Conservation (phyloP, 352 stramenopile genomes). For the Pythium folliculosum region DNA sequence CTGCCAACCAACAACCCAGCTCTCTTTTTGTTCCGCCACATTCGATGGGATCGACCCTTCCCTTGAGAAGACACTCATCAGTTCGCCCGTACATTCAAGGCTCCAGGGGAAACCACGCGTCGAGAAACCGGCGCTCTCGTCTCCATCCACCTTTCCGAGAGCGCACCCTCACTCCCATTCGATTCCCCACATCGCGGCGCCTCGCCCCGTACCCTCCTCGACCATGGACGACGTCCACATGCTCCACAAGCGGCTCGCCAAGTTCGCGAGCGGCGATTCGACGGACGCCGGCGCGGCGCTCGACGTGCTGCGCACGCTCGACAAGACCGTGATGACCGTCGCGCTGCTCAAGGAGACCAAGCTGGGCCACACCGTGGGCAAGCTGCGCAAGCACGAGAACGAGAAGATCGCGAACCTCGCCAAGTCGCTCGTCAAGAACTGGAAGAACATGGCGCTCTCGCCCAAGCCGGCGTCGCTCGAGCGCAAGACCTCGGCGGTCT, state of each 20-base stretch:
- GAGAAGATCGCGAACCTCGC: conserved; percentile 76
- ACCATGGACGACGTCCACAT: conserved; percentile 72
- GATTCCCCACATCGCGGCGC: neutral
- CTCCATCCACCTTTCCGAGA: conserved; percentile 4
- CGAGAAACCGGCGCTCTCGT: conserved; percentile 1
- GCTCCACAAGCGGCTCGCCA: conserved; percentile 69
- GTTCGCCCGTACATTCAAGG: neutral
- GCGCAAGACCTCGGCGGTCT: conserved; percentile 34
- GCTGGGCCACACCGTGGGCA: conserved; percentile 82
- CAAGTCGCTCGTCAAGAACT: conserved; percentile 82
- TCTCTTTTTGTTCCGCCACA: conserved; percentile 15
- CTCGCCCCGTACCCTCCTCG: conserved; percentile 9
- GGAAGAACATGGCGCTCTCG: conserved; percentile 85
- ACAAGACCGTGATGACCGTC: conserved; percentile 61
- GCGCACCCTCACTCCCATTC: neutral
- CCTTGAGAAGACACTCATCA: conserved; percentile 12
- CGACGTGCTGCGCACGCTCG: conserved; percentile 63
- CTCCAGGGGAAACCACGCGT: neutral
- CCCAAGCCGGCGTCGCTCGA: conserved; percentile 40
- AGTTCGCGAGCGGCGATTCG: conserved; percentile 67
- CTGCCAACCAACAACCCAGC: conserved; percentile 23
- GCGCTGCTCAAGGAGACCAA: conserved; percentile 84
- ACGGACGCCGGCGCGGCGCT: conserved; percentile 60
- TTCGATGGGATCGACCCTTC: conserved; percentile 6
- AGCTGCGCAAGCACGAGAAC: conserved; percentile 88